Conservation (phyloP, 768 basidiomycete genomes). For the Naganishia antarctica region DNA sequence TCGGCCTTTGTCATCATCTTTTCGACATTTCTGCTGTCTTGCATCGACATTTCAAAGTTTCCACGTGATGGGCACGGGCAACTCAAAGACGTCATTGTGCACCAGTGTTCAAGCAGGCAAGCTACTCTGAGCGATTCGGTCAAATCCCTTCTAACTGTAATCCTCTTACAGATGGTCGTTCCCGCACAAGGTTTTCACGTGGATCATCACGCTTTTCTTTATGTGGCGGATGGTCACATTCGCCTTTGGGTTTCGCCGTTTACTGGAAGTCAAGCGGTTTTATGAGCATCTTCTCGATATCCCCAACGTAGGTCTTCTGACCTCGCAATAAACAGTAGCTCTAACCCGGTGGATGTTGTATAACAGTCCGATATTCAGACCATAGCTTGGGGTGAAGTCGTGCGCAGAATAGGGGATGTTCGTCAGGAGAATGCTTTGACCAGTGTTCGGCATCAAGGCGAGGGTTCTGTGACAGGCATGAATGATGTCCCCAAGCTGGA, state of each 20-base stretch:
- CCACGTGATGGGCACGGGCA: slow-evolving; percentile 62
- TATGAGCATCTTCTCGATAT: slow-evolving; percentile 89
- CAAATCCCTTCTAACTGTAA: too few relatives aligned
- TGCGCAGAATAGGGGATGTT: slow-evolving; percentile 80
- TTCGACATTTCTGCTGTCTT: slow-evolving; percentile 90
- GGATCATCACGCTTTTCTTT: slow-evolving; percentile 77
- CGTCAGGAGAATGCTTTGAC: slow-evolving; percentile 90
- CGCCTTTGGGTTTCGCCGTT: slow-evolving; percentile 64
- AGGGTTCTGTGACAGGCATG: slow-evolving; percentile 60
- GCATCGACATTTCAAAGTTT: slow-evolving; percentile 84
- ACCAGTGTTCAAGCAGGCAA: slow-evolving; percentile 76
- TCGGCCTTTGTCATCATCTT: slow-evolving; percentile 98
- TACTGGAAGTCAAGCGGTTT: slow-evolving; percentile 92
- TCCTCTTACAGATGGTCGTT: slow-evolving; percentile 25
- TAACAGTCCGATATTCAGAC: slow-evolving; percentile 95
- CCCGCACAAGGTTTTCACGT: slow-evolving; percentile 24
- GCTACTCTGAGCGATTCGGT: slow-evolving; percentile 36
- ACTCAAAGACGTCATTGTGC: slow-evolving; percentile 75
- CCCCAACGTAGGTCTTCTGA: slow-evolving; percentile 67
- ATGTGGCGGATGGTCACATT: slow-evolving; percentile 80
- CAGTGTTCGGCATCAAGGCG: slow-evolving; percentile 55
- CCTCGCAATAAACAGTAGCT: too few relatives aligned
- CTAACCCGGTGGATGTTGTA: slow-evolving; percentile 3
- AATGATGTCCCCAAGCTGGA: slow-evolving; percentile 65
- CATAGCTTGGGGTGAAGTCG: slow-evolving; percentile 92